A percentile compares a stretch with the other conserved stretches of the same genome.
Conservation (phyloP, 1,284 basidiomycete species). For the Trichosporon faecale region DNA sequence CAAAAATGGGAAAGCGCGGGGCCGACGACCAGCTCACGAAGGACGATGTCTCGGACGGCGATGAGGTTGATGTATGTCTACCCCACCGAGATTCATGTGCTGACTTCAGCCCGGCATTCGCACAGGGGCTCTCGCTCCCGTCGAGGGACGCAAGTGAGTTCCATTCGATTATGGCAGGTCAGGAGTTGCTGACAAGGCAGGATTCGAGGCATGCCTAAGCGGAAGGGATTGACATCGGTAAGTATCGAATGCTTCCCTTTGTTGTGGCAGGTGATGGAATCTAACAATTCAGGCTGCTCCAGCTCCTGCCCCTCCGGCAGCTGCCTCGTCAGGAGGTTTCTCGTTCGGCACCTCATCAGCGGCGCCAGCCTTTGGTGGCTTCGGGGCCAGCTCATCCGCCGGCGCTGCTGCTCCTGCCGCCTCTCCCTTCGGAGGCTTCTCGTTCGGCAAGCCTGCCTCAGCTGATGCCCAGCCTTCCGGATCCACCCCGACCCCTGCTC, state of each 20-base stretch:
- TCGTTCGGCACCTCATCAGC: slow-evolving; percentile 26
- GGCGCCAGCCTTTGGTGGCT: neutral
- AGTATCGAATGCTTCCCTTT: neutral
- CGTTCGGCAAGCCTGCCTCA: slow-evolving; percentile 18
- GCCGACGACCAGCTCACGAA: slow-evolving; percentile 70
- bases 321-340: slow-evolving; percentile 18
- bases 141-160: slow-evolving; percentile 43
- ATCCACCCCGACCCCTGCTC: slow-evolving; percentile 18
- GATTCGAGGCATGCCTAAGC: slow-evolving; percentile 52
- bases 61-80: slow-evolving; percentile 51
- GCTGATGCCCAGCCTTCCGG: slow-evolving; percentile 11
- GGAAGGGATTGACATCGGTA: slow-evolving; percentile 33
- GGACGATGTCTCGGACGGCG: slow-evolving; percentile 54
- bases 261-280: neutral
- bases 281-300: slow-evolving; percentile 1
- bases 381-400: slow-evolving; percentile 10
- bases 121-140: slow-evolving; percentile 36
- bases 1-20: slow-evolving; percentile 60
- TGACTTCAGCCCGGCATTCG: slow-evolving; percentile 36
- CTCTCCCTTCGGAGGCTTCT: slow-evolving; percentile 31
- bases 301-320: slow-evolving; percentile 10
- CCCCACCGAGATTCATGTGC: slow-evolving; percentile 19
- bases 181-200: slow-evolving; percentile 30
- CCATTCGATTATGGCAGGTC: neutral
- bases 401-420: slow-evolving; percentile 15